These are phyloP conservation scores for Lachancea sp. DNA, from an alignment of 805 yeast genomes.

Conservation along the genomic window DNA sequence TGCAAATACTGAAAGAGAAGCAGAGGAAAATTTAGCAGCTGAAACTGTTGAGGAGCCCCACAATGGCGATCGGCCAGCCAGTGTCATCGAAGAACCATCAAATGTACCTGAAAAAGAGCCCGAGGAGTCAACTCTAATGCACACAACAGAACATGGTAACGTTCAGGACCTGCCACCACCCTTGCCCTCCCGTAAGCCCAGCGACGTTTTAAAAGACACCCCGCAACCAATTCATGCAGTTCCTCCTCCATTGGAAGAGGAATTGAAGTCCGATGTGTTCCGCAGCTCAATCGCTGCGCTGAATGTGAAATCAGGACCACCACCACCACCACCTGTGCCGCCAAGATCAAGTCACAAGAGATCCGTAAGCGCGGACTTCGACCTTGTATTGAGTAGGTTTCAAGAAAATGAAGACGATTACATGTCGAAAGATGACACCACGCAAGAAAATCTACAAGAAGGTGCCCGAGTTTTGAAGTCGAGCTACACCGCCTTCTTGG, in stretches of 20 bases:
- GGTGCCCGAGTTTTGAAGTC: constrained; percentile 42
- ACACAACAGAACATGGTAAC: not conserved
- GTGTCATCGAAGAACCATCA: not conserved
- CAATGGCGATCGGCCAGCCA: not conserved
- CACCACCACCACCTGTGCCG: constrained; percentile 14
- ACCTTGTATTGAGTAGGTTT: constrained; percentile 54
- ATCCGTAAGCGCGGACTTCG: constrained; percentile 40
- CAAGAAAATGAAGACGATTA: constrained; percentile 50
- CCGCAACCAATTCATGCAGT: constrained; percentile 15
- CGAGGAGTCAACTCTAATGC: not conserved
- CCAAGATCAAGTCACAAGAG: constrained; percentile 16
- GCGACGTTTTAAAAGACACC: not conserved
- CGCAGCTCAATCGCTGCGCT: constrained; percentile 21
- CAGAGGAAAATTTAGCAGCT: not conserved
- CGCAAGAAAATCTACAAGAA: constrained; percentile 45
- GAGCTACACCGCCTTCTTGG: constrained; percentile 22
- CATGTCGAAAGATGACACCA: constrained; percentile 42
- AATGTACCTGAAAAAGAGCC: no score
- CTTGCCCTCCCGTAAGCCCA: not conserved
- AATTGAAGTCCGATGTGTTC: constrained; percentile 25
- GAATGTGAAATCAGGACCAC: constrained; percentile 14
- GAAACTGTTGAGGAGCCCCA: no score
- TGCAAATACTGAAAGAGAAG: not conserved
- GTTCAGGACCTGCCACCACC: constrained; percentile 1
- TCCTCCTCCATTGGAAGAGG: constrained; percentile 30